A percentile compares a stretch with the other conserved stretches of the same genome.
These are phyloP conservation scores for Dictyostelium brefeldianum DNA, from an alignment of 78 protist genomes.

Conservation along the genomic window DNA sequence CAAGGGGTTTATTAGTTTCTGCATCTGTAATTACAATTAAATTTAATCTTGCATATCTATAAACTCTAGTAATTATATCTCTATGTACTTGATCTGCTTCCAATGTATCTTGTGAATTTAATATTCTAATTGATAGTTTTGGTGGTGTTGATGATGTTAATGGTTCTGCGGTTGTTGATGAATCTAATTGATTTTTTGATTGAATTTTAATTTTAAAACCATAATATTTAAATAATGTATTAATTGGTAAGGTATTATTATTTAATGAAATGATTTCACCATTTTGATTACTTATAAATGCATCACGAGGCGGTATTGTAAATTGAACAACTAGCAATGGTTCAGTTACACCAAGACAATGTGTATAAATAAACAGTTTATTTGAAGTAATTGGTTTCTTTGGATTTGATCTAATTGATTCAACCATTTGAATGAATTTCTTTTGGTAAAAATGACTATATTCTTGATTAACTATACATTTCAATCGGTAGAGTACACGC, in stretches of 20 bases:
- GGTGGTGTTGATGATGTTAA: neutral
- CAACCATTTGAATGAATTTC: neutral
- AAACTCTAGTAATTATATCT: neutral
- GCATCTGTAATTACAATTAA: neutral
- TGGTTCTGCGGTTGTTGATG: neutral
- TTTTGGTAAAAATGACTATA: neutral
- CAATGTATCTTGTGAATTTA: neutral
- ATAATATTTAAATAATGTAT: neutral
- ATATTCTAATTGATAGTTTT: neutral
- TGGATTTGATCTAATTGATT: neutral
- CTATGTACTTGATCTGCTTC: neutral
- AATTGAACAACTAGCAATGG: too few relatives aligned
- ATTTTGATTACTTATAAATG: too few relatives aligned
- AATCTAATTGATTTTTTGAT: neutral
- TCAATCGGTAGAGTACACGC: neutral
- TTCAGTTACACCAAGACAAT: too few relatives aligned
- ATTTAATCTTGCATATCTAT: neutral
- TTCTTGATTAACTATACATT: neutral
- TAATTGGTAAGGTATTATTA: neutral
- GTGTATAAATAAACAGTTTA: neutral
- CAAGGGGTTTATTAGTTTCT: neutral
- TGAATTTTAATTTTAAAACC: neutral
- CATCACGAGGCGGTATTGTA: too few relatives aligned
- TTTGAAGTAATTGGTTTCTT: neutral
- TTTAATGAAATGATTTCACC: too few relatives aligned